phyloP scores from a whole-genome alignment of 23 red algal species.

The Chondrus crispus region DNA sequence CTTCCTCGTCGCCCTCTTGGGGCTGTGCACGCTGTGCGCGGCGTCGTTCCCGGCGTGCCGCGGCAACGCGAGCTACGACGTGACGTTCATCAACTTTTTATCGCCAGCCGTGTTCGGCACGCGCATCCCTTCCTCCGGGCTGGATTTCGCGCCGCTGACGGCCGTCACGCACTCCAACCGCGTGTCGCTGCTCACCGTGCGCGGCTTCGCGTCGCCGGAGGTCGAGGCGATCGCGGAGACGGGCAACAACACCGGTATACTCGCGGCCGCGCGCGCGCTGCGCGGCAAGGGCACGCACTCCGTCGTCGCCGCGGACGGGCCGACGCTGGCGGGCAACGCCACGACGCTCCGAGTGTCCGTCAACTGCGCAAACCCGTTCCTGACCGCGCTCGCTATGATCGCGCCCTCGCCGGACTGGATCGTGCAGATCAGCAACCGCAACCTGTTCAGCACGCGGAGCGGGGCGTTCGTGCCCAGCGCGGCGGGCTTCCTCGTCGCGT shows the following conservation, averaged over 20 bases:
- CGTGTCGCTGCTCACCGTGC: conserved; percentile 41
- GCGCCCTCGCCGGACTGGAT: conserved; percentile 60
- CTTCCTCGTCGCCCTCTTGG: neutral
- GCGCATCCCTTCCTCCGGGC: conserved; percentile 4
- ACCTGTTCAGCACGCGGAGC: neutral
- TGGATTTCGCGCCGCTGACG: conserved; percentile 36
- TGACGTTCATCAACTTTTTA: conserved; percentile 45
- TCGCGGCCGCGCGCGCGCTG: neutral
- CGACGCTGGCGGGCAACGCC: conserved; percentile 17
- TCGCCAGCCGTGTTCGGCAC: conserved; percentile 2
- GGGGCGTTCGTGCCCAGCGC: neutral
- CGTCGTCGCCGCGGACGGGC: neutral
- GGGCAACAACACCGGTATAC: conserved; percentile 12
- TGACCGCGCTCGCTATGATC: conserved; percentile 48
- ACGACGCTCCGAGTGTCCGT: conserved; percentile 20
- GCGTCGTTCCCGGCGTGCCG: neutral
- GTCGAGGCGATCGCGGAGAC: conserved; percentile 50
- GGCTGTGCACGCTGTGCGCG: neutral
- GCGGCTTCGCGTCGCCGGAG: neutral
- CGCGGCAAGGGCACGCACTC: neutral
- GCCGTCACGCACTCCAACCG: conserved; percentile 50
- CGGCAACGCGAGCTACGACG: conserved; percentile 12
- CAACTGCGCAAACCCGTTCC: conserved; percentile 37
- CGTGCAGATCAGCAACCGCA: conserved; percentile 49
- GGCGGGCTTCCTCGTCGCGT: conserved; percentile 23